Conservation (phyloP, 1,139 yeast genomes). For the Blastobotrys buckinghamii region DNA sequence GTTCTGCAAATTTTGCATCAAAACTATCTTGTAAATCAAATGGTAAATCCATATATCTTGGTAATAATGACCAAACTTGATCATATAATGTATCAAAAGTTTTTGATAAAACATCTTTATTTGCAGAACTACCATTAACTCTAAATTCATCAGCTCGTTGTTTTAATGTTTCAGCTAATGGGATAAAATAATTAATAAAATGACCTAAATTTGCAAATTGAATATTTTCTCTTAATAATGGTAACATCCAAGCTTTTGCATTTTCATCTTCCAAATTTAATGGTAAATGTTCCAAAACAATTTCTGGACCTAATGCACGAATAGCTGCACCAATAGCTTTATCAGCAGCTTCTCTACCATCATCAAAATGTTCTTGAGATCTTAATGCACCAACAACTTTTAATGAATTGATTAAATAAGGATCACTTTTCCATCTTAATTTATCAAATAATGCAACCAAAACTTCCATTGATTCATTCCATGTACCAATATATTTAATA, state of each 20-base stretch:
- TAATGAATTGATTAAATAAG: conserved; percentile 61
- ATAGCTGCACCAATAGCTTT: conserved; percentile 73
- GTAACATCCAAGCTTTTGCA: conserved; percentile 94
- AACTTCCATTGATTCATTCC: conserved; percentile 67
- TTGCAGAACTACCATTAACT: conserved; percentile 28
- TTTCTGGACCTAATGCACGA: conserved; percentile 78
- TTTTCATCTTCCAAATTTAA: conserved; percentile 53
- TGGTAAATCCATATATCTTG: conserved; percentile 86
- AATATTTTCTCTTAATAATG: conserved; percentile 84
- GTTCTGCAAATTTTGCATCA: conserved; percentile 70
- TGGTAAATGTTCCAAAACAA: conserved; percentile 67
- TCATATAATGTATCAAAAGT: conserved; percentile 77
- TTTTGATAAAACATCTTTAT: conserved; percentile 55
- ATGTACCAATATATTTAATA: conserved; percentile 71
- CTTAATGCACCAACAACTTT: conserved; percentile 82
- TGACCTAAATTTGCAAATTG: conserved; percentile 62
- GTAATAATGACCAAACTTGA: conserved; percentile 89
- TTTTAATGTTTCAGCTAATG: conserved; percentile 57
- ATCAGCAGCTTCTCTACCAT: conserved; percentile 74
- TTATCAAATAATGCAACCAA: conserved; percentile 59
- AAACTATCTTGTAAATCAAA: conserved; percentile 60
- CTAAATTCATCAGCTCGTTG: conserved; percentile 41
- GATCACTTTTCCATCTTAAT: conserved; percentile 63
- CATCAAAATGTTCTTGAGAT: conserved; percentile 65
- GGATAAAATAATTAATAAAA: conserved; percentile 59